Evolutionary conservation across 768 basidiomycete species (phyloP), one percentile per base, ranked within the genome.

Genomic region (Suillus spraguei): DNA sequence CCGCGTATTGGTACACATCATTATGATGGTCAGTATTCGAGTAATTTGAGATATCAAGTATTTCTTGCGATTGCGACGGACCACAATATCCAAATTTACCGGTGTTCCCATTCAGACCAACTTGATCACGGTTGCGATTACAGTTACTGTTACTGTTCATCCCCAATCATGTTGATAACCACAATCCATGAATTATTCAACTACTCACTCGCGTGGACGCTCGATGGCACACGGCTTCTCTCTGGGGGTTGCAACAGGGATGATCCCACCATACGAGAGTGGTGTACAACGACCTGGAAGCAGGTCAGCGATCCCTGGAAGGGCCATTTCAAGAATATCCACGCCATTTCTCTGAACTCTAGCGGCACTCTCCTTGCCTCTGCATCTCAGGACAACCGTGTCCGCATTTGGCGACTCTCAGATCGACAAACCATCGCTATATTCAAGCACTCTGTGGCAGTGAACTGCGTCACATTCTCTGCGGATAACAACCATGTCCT

Each of bases 331-430:
- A 11, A 22, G n/a, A 46, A n/a, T 13, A 46, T 46, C n/a, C 46
- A 5, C 46, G 46, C 46, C 4, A 46, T 46, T 11, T 46, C 46
- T n/a, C 1, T 46, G 10, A 46, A 46, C n/a, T 46, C 74, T 4
- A 59, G 65, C 28, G 76, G 74, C 3, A 65, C 49, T 11, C 67
- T 67, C 22, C 70, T 76, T 53, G 74, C 69, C 0, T 77, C 75
- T 0, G 74, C 67, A 2, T 76, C 75, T 47, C 68, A 67, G 11
- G 75, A 76, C 28, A 73, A 67, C 2, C 68, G 69, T 24, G 72
- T 71, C 2, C 72, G 76, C 1, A 60, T 76, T 2, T 76, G 75
- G 75, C 66, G 74, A 14, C 38, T 70, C 10, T 33, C 42, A 42
- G 52, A 53, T 53, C 52, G 33, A 33, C 20, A 33, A 53, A 53